These are phyloP conservation scores for Prunus dulcis DNA, from an alignment of 306 rosid genomes.

Conservation along the genomic window DNA sequence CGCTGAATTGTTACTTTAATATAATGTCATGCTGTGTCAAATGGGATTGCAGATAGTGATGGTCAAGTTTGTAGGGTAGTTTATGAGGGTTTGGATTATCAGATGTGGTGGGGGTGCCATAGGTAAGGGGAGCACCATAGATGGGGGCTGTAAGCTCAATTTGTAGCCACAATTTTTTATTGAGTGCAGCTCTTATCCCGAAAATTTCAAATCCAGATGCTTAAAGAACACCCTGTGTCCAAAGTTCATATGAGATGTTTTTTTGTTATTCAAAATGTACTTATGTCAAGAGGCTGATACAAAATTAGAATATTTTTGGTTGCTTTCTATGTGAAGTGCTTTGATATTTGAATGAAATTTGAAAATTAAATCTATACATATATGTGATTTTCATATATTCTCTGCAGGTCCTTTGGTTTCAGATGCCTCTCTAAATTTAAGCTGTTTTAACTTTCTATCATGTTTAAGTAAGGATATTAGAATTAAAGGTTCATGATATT, in stretches of 20 bases:
- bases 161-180: neutral
- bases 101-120: neutral
- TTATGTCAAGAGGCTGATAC: neutral
- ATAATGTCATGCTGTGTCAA: neutral
- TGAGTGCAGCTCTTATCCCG: neutral
- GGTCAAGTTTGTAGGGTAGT: neutral
- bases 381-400: neutral
- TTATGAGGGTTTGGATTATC: neutral
- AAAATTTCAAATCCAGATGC: neutral
- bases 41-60: neutral
- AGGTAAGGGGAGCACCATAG: neutral
- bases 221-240: neutral
- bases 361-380: neutral
- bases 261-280: neutral
- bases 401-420: neutral
- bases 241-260: neutral
- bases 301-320: neutral
- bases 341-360: neutral
- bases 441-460: constrained; percentile 9
- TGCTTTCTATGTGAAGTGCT: neutral
- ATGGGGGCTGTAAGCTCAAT: neutral
- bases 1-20: neutral
- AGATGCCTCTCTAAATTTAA: neutral
- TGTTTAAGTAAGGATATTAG: constrained; percentile 11
- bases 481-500: constrained; percentile 4